phyloP scores from a whole-genome alignment of 176 grass and related monocot genomes.

The Avena insularis region DNA sequence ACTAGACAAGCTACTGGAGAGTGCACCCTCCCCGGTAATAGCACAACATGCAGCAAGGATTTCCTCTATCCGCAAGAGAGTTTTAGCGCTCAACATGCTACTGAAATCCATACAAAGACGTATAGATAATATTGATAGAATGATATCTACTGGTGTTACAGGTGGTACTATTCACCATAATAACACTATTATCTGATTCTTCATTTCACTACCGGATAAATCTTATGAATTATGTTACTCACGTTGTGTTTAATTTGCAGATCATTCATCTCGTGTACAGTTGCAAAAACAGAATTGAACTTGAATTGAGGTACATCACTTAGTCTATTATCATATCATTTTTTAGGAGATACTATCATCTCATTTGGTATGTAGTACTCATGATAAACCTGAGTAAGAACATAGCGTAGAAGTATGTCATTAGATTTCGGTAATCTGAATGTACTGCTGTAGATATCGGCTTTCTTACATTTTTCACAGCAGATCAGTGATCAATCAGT shows the following conservation, averaged over 20 bases:
- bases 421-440: conserved; percentile 2
- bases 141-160: conserved; percentile 66
- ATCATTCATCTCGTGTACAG: conserved; percentile 50
- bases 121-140: conserved; percentile 81
- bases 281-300: conserved; percentile 44
- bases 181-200: conserved; percentile 16
- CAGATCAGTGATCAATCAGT: conserved; percentile 12
- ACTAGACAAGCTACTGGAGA: conserved; percentile 86
- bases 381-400: conserved; percentile 24
- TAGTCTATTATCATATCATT: not conserved
- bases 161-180: conserved; percentile 48
- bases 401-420: not conserved
- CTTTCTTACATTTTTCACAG: conserved; percentile 13
- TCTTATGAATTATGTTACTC: conserved; percentile 23
- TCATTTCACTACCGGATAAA: not conserved
- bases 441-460: not conserved
- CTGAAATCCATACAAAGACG: conserved; percentile 86
- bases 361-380: not conserved
- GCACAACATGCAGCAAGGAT: conserved; percentile 86
- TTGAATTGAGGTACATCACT: conserved; percentile 49
- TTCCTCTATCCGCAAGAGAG: conserved; percentile 75
- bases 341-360: not conserved
- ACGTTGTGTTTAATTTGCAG: conserved; percentile 35
- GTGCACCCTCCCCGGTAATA: conserved; percentile 65
- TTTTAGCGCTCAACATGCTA: conserved; percentile 81